A percentile compares a stretch with the other conserved stretches of the same genome.
These are phyloP conservation scores for Groenewaldozyma salmanticensis DNA, from an alignment of 805 yeast species.

Conservation along the genomic window DNA sequence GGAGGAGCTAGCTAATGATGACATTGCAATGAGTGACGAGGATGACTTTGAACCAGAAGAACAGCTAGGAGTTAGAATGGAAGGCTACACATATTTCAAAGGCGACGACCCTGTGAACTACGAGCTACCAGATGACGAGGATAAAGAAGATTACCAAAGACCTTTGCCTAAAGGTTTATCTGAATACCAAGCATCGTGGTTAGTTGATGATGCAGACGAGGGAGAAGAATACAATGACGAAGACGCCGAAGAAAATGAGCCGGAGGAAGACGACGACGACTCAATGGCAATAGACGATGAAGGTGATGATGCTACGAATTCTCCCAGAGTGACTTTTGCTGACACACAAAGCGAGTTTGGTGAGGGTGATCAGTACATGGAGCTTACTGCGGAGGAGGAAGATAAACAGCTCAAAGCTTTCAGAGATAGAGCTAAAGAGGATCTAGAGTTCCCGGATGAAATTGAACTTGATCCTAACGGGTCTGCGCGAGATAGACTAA, in stretches of 20 bases:
- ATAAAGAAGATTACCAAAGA: conserved; percentile 20
- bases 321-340: conserved; percentile 13
- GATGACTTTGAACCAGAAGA: conserved; percentile 23
- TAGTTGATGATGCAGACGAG: conserved; percentile 37
- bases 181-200: conserved; percentile 70
- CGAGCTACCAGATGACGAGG: conserved; percentile 23
- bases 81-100: conserved; percentile 44
- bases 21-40: conserved; percentile 21
- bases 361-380: conserved; percentile 52
- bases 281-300: conserved; percentile 8
- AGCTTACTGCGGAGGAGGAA: conserved; percentile 74
- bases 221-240: conserved; percentile 32
- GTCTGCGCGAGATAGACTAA: conserved; percentile 64
- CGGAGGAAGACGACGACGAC: conserved; percentile 16
- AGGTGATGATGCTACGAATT: conserved; percentile 18
- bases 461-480: conserved; percentile 71
- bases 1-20: conserved; percentile 21
- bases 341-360: conserved; percentile 16
- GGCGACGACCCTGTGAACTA: conserved; percentile 12
- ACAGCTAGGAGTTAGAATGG: conserved; percentile 42
- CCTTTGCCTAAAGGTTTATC: conserved; percentile 63
- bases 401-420: conserved; percentile 61
- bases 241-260: conserved; percentile 23
- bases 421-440: conserved; percentile 67
- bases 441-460: conserved; percentile 92